These are phyloP conservation scores for Gossypium mustelinum DNA, from an alignment of 345 rosid genomes.

Conservation along the genomic window DNA sequence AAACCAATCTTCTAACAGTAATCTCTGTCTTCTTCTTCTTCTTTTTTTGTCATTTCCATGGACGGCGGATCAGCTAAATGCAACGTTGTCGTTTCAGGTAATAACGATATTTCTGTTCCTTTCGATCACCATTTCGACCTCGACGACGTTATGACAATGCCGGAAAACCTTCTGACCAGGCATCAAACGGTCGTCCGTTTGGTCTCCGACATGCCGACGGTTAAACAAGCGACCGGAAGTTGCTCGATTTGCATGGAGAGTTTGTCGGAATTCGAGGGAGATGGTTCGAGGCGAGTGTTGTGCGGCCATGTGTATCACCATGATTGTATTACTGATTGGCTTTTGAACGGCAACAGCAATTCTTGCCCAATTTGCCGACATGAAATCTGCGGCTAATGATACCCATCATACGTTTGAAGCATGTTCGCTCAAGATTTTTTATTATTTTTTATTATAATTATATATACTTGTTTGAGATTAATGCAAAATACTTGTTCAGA, in stretches of 20 bases:
- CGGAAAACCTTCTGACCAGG: not conserved
- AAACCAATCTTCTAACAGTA: not conserved
- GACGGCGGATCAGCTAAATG: not conserved
- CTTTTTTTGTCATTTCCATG: not conserved
- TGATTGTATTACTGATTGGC: constrained; percentile 9
- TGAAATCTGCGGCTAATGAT: not conserved
- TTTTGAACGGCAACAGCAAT: not conserved
- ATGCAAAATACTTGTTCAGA: too few species aligned
- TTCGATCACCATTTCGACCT: not conserved
- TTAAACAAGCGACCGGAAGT: not conserved
- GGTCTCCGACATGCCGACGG: not conserved
- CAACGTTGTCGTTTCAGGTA: not conserved
- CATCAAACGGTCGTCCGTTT: not conserved
- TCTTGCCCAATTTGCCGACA: constrained; percentile 19
- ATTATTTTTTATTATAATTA: too few species aligned
- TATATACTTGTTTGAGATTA: too few species aligned
- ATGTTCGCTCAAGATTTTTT: too few species aligned
- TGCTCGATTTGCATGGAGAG: constrained; percentile 16
- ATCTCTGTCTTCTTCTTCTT: not conserved
- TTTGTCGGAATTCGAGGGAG: not conserved
- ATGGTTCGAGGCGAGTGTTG: not conserved
- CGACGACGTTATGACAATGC: constrained; percentile 1
- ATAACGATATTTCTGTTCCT: not conserved
- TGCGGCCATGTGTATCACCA: constrained; percentile 18
- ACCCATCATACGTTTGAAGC: too few species aligned